Base-by-base conservation (phyloP, 192 early-diverging fungal genomes). In the Gamsiella multidivaricata region DNA sequence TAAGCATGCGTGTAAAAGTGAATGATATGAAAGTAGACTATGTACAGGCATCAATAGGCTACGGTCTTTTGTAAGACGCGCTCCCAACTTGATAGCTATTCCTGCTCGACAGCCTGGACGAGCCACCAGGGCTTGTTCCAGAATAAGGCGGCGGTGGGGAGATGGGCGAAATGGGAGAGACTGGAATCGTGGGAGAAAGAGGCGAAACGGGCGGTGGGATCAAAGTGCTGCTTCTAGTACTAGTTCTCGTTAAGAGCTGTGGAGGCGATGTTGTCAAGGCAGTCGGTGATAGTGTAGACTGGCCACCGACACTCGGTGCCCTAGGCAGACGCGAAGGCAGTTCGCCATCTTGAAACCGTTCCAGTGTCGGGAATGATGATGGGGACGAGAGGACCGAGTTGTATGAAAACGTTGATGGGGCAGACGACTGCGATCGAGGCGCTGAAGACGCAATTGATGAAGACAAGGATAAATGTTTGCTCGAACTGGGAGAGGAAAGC, bases 131-230 rank as follows among this genome's bases (percentile, higher is more conserved):
- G n/a, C 32, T 34, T 23, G 60, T 42, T 25, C 53, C 43, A 20
- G 20, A 50, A 34, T 28, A 23, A 26, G 55, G 46, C 29, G 65
- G 55, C 3, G 14, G 42, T 11, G 62, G 70, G 0, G 71, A 73
- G 5, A 73, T 65, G 25, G 70, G 70, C 2, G 70, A 72, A 18
- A 72, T 72, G 6, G 70, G 70, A 1, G 70, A 73, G 20, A 73
- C 59, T 5, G 53, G 42, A n/a, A 66, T 34, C 20, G 54, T 25
- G 5, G 33, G 29, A 28, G 47, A 50, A 11, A 15, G 26, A 9
- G 33, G 61, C 25, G 33, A 51, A 61, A 46, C 33, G 9, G 37
- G 32, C 14, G 37, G 18, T 11, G 49, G 32, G 3, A 34, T 26
- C 22, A 58, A 14, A 11, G 32, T 34, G n/a, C 22, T 55, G 34